Conservation (phyloP, 805 yeast species). For the Metschnikowia amazonensis region DNA sequence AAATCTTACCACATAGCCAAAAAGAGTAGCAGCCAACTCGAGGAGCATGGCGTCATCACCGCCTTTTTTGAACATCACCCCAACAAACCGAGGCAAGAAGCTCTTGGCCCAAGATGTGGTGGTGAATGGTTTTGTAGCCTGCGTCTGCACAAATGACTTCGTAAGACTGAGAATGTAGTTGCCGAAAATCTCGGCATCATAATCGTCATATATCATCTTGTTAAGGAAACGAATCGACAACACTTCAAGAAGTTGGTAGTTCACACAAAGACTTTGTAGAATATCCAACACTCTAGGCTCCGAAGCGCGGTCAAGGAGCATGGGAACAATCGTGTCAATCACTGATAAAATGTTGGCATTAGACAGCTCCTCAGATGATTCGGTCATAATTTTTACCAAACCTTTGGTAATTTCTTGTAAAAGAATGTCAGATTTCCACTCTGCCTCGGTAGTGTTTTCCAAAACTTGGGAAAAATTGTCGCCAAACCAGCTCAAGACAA, state of each 20-base stretch:
- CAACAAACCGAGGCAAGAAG: slow-evolving; percentile 40
- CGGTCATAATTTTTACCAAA: slow-evolving; percentile 44
- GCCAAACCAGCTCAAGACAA: slow-evolving; percentile 61
- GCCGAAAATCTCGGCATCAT: slow-evolving; percentile 8
- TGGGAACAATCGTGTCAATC: slow-evolving; percentile 33
- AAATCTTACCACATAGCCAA: slow-evolving; percentile 40
- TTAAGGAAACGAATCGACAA: slow-evolving; percentile 43
- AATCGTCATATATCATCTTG: slow-evolving; percentile 27
- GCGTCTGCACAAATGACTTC: slow-evolving; percentile 26
- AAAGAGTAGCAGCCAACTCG: slow-evolving; percentile 39
- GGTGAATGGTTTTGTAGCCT: slow-evolving; percentile 30
- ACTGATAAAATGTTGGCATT: slow-evolving; percentile 35
- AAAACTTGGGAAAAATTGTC: slow-evolving; percentile 46
- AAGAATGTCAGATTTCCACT: slow-evolving; percentile 44
- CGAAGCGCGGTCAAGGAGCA: slow-evolving; percentile 28
- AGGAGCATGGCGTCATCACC: slow-evolving; percentile 22
- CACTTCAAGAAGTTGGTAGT: slow-evolving; percentile 42
- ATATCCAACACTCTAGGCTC: slow-evolving; percentile 25
- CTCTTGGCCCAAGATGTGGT: slow-evolving; percentile 42
- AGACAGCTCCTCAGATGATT: slow-evolving; percentile 9
- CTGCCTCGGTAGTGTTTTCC: slow-evolving; percentile 26
- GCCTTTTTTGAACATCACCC: slow-evolving; percentile 11
- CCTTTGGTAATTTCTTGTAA: slow-evolving; percentile 53
- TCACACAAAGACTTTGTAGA: slow-evolving; percentile 33
- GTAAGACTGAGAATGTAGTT: slow-evolving; percentile 19